A percentile compares a stretch with the other conserved stretches of the same genome.
Evolutionary conservation across 495 filamentous ascomycete species (phyloP).

Genomic region (Recurvomyces mirabilis): DNA sequence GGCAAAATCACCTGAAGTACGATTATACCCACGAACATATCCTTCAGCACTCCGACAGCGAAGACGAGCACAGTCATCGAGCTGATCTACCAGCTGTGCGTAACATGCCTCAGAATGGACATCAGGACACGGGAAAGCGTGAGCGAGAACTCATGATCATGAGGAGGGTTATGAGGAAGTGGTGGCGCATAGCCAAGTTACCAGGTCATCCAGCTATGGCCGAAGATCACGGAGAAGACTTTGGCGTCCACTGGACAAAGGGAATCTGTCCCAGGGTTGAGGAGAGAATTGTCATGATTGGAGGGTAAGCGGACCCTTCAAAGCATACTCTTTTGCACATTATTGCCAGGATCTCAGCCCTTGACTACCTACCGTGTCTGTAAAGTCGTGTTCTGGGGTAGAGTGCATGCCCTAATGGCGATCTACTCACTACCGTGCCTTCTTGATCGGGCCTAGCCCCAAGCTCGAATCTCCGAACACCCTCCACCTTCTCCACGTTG

Average conservation of each 20-base stretch:
- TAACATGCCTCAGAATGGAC: constrained; percentile 9
- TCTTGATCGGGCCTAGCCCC: no score
- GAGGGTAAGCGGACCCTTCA: no score
- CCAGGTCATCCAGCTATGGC: constrained; percentile 32
- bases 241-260: constrained; percentile 64
- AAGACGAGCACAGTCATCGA: constrained; percentile 26
- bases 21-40: constrained; percentile 1
- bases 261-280: constrained; percentile 66
- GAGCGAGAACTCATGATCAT: constrained; percentile 28
- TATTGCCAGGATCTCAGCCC: no score
- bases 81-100: constrained; percentile 21
- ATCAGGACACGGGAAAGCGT: background rate
- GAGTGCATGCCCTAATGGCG: no score
- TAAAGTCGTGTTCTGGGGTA: no score
- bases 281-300: constrained; percentile 51
- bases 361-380: no score
- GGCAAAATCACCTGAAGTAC: no score
- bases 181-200: constrained; percentile 60
- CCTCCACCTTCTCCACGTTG: no score
- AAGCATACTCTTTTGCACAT: no score
- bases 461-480: no score
- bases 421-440: no score
- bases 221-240: constrained; percentile 41
- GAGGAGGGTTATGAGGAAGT: constrained; percentile 54
- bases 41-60: constrained; percentile 13